phyloP scores from a whole-genome alignment of 148 eudicot genomes.

The Simmondsia chinensis region DNA sequence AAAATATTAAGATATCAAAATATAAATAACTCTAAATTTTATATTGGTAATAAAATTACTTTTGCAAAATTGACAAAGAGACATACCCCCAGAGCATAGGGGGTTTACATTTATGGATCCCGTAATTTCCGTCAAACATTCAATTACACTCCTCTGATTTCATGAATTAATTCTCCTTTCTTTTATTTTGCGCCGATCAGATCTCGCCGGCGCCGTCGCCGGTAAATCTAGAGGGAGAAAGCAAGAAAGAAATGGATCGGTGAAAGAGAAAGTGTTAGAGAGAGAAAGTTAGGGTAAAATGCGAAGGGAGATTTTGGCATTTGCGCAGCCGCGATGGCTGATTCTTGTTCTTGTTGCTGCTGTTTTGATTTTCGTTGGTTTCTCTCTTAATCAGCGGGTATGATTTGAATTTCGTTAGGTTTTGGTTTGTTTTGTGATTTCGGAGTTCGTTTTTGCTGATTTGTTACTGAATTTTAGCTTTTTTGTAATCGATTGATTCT shows the following conservation, averaged over 20 bases:
- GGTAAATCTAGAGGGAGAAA: neutral
- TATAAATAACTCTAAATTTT: no score
- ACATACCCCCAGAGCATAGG: no score
- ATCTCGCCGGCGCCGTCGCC: no score
- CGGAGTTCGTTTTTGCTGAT: neutral
- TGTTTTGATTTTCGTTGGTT: conserved; percentile 32
- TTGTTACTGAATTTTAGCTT: no score
- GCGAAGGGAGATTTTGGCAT: conserved; percentile 55
- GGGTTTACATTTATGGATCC: no score
- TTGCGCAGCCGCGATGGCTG: conserved; percentile 42
- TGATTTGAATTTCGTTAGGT: neutral
- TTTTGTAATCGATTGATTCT: no score
- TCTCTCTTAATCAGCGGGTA: conserved; percentile 37
- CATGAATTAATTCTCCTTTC: neutral
- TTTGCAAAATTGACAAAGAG: no score
- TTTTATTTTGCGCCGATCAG: neutral
- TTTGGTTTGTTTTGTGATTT: neutral
- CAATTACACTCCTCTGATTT: no score
- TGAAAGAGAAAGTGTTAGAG: neutral
- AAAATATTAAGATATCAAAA: no score
- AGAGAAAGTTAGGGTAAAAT: conserved; percentile 7
- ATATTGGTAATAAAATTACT: no score
- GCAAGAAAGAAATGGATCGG: neutral
- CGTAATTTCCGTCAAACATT: no score
- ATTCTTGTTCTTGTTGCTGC: conserved; percentile 25